Evolutionary conservation across 2,329 filamentous ascomycete genomes (phyloP), one percentile per base, ranked within the genome.

Genomic region (Talaromyces sp.): DNA sequence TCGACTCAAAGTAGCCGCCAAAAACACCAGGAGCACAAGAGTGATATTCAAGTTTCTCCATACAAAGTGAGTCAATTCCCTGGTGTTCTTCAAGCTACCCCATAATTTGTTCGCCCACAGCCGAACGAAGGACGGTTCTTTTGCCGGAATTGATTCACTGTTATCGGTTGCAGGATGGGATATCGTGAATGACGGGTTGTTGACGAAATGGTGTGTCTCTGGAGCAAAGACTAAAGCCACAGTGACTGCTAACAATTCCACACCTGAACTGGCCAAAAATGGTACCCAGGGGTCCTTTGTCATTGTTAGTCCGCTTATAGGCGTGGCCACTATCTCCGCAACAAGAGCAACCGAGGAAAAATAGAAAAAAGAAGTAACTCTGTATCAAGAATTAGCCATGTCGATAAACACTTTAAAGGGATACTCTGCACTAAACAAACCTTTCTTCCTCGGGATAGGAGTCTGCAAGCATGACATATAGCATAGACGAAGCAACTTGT

Each of bases 281-380:
- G 70, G 69, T 14, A 65, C 43, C 69, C 68, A 70, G 11, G 62
- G 61, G 29, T 63, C 32, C 4, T 59, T 62, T 10, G 56, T 64
- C 68, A 72, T 71, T 46, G 71, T n/a, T 32, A 66, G 67, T 38
- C 69, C 69, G 56, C 69, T 70, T 52, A 67, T n/a, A 4, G 69
- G 69, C 8, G 67, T 66, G 3, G 66, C 69, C 32, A 71, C 27
- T 6, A 71, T 60, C 53, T 72, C 69, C 32, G 69, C 63, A 3
- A 69, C 24, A 14, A 68, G 55, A 1, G 63, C 55, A 17, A 64
- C 65, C 21, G 66, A 63, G n/a, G 62, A 62, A 26, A 58, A 58
- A 29, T 58, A 58, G n/a, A 58, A 46, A 27, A 58, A 58, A n/a
- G 57, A 58, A 1, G 57, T 58, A 6, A 35, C 57, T 5, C 57